Conservation (phyloP, 1,284 basidiomycete genomes). For the Cystobasidiaceae sp. region DNA sequence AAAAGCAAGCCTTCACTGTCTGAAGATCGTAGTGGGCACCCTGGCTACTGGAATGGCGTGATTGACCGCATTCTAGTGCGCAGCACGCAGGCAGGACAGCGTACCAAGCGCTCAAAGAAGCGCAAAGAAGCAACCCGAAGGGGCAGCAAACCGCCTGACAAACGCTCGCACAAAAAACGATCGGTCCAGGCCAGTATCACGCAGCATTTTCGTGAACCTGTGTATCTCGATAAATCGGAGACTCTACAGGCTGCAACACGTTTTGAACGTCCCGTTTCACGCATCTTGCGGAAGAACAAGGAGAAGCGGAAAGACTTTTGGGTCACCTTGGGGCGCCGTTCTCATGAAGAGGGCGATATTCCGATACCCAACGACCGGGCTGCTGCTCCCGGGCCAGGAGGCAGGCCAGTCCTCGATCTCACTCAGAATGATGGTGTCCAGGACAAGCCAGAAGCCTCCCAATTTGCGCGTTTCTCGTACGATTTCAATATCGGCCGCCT, state of each 20-base stretch:
- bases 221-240: conserved; percentile 13
- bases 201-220: not conserved
- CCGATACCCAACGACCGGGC: not conserved
- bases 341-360: too few species aligned
- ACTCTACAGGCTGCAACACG: not conserved
- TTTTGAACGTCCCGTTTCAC: not conserved
- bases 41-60: conserved; percentile 32
- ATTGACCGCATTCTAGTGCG: conserved; percentile 38
- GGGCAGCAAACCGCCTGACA: not conserved
- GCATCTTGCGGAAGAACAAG: too few species aligned
- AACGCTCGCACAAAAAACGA: too few species aligned
- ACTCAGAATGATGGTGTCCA: conserved; percentile 29
- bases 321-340: too few species aligned
- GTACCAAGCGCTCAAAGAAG: not conserved
- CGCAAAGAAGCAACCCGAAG: not conserved
- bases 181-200: not conserved
- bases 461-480: conserved; percentile 44
- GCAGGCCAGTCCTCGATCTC: not conserved
- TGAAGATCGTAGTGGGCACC: not conserved
- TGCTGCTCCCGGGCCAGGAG: not conserved
- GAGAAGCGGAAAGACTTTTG: not conserved
- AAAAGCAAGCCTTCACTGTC: conserved; percentile 30
- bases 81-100: not conserved
- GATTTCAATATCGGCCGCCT: conserved; percentile 56
- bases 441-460: conserved; percentile 30